phyloP scores from a whole-genome alignment of 129 eudicot species.

The Chrysanthemum lavandulifolium region DNA sequence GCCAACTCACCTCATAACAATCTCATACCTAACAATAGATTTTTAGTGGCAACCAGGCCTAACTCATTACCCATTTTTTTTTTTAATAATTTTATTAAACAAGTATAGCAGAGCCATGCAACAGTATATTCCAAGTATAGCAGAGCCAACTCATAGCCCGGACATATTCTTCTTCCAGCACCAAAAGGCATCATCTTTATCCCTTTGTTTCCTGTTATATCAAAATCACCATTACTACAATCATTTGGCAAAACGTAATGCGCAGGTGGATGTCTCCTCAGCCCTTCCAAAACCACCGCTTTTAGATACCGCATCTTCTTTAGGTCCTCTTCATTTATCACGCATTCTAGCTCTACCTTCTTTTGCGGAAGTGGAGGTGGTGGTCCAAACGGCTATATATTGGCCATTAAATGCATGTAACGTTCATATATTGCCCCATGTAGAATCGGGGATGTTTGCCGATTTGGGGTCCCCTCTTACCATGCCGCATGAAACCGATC shows the following conservation, averaged over 20 bases:
- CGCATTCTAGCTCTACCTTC: not conserved
- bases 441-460: too few relatives aligned
- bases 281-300: conserved; percentile 18
- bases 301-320: conserved; percentile 16
- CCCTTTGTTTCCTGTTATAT: conserved; percentile 39
- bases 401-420: too few relatives aligned
- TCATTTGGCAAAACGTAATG: conserved; percentile 43
- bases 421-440: too few relatives aligned
- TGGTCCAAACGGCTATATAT: conserved; percentile 16
- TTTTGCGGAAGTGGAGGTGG: not conserved
- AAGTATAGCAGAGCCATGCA: not conserved
- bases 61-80: too few relatives aligned
- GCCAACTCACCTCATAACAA: too few relatives aligned
- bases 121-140: conserved; percentile 15
- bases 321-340: conserved; percentile 10
- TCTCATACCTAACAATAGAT: too few relatives aligned
- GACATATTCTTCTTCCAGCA: conserved; percentile 33
- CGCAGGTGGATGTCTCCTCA: conserved; percentile 22
- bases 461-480: too few relatives aligned
- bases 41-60: too few relatives aligned
- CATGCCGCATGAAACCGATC: too few relatives aligned
- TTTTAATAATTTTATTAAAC: too few relatives aligned
- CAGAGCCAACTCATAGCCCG: conserved; percentile 26
- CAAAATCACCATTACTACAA: conserved; percentile 25
- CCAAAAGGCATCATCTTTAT: conserved; percentile 20